Evolutionary conservation across 371 early-diverging fungal genomes (phyloP).

Genomic region (Mortierella sp.): DNA sequence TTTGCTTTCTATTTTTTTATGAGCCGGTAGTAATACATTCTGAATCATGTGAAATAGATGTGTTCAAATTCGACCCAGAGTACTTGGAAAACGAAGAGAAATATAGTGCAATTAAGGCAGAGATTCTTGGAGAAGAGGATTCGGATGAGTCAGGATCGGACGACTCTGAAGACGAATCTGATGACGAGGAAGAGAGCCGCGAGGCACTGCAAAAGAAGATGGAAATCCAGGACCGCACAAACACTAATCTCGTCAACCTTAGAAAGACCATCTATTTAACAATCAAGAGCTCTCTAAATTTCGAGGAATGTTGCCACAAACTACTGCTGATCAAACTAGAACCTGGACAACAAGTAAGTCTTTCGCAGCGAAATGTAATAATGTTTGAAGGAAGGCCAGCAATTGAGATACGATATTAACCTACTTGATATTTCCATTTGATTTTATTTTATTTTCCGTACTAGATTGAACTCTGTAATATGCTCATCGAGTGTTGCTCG

Average conservation of each 20-base stretch:
- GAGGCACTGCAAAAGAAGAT: constrained; percentile 57
- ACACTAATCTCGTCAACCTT: constrained; percentile 89
- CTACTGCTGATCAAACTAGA: constrained; percentile 87
- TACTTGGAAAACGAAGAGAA: constrained; percentile 88
- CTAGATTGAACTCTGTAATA: constrained; percentile 90
- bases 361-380: background rate
- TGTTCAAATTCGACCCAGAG: constrained; percentile 89
- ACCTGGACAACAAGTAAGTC: constrained; percentile 82
- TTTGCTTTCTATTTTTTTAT: background rate
- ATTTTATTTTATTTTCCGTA: background rate
- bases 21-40: background rate
- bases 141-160: constrained; percentile 64
- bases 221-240: constrained; percentile 91
- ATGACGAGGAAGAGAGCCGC: constrained; percentile 61
- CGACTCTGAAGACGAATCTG: constrained; percentile 62
- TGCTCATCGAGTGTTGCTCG: constrained; percentile 97
- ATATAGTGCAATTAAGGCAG: constrained; percentile 84
- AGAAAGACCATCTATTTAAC: constrained; percentile 95
- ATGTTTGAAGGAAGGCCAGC: background rate
- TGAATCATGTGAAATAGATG: constrained; percentile 33
- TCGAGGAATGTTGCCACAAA: constrained; percentile 97
- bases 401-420: background rate
- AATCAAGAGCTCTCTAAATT: constrained; percentile 95
- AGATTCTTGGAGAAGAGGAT: constrained; percentile 90
- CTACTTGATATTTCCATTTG: background rate